A percentile compares a stretch with the other conserved stretches of the same genome.
phyloP scores from a whole-genome alignment of 768 basidiomycete species.

The Lactarius tabidus region DNA sequence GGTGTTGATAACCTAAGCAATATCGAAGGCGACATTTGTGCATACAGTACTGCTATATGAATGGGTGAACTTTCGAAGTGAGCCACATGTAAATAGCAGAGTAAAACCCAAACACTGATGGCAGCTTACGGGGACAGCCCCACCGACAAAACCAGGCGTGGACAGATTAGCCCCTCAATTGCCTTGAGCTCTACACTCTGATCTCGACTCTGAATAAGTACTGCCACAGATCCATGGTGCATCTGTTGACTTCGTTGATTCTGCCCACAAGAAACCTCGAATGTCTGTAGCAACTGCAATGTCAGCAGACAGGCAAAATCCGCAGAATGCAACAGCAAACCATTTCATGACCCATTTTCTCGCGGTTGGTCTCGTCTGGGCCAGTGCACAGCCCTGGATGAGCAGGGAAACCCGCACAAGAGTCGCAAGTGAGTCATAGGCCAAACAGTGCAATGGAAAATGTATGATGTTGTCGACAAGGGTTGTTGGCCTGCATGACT shows the following conservation, averaged over 20 bases:
- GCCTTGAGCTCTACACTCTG: not conserved
- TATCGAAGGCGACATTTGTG: not conserved
- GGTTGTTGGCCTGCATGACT: conserved; percentile 7
- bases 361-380: not conserved
- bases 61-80: conserved; percentile 3
- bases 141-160: no score
- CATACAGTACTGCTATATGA: not conserved
- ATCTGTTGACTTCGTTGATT: not conserved
- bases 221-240: conserved; percentile 18
- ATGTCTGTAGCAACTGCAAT: conserved; percentile 11
- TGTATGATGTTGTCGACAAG: conserved; percentile 16
- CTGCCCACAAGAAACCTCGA: conserved; percentile 14
- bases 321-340: not conserved
- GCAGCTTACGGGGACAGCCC: not conserved
- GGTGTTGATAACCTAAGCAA: conserved; percentile 1
- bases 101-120: not conserved
- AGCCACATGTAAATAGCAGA: not conserved
- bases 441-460: not conserved
- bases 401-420: conserved; percentile 8
- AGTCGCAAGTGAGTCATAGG: no score
- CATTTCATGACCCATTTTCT: not conserved
- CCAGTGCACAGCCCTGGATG: conserved; percentile 7
- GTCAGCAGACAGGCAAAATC: conserved; percentile 15
- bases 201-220: conserved; percentile 16
- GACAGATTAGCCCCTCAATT: not conserved